Conservation (phyloP, 495 filamentous ascomycete species). For the Umbilicaria muhlenbergii region DNA sequence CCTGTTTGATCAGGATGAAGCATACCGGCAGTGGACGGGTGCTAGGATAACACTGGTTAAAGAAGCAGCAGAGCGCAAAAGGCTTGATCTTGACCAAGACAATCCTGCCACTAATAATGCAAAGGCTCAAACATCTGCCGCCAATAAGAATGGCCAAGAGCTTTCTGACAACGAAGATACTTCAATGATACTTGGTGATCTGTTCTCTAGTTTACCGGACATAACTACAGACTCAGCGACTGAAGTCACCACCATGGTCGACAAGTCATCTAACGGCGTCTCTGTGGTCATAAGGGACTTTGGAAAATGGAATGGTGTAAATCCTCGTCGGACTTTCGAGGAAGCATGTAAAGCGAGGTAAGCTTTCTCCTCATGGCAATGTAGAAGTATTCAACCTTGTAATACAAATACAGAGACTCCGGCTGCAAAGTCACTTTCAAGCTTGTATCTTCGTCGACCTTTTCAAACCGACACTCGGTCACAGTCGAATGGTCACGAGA, state of each 20-base stretch:
- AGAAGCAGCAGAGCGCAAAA: constrained; percentile 25
- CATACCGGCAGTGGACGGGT: constrained; percentile 56
- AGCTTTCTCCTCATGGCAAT: constrained; percentile 8
- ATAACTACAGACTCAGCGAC: not conserved
- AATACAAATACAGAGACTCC: constrained; percentile 38
- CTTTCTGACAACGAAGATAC: not conserved
- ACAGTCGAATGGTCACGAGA: constrained; percentile 67
- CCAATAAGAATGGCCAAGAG: not conserved
- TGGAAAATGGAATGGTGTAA: constrained; percentile 60
- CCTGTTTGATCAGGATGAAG: constrained; percentile 65
- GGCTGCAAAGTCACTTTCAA: constrained; percentile 46
- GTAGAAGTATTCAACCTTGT: constrained; percentile 1
- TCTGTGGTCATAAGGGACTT: constrained; percentile 57
- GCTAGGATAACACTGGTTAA: constrained; percentile 51
- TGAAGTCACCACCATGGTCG: not conserved
- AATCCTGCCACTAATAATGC: not conserved
- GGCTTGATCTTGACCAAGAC: constrained; percentile 9
- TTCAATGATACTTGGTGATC: constrained; percentile 3
- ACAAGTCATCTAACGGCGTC: too few relatives aligned
- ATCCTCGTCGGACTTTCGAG: constrained; percentile 57
- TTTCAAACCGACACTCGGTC: constrained; percentile 58
- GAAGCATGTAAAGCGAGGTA: constrained; percentile 76
- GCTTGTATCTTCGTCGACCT: constrained; percentile 51
- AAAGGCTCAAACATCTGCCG: not conserved
- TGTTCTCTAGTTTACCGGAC: constrained; percentile 8